A percentile compares a stretch with the other conserved stretches of the same genome.
Evolutionary conservation across 768 basidiomycete genomes (phyloP).

Genomic region (Lanmaoa pseudosensibilis): DNA sequence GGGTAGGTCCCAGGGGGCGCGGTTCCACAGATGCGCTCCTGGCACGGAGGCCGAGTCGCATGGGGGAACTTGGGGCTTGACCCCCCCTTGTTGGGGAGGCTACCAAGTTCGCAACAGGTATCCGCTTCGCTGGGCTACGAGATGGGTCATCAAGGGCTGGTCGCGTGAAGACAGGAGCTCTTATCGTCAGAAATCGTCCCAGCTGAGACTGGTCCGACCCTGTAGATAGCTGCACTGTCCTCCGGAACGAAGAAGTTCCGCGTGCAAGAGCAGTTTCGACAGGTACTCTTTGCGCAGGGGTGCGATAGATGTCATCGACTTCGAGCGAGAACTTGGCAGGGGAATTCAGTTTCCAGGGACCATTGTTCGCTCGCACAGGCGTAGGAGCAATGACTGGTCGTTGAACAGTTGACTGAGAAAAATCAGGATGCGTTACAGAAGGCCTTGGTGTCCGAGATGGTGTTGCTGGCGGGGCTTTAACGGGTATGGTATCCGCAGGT

Average conservation of each 20-base stretch:
- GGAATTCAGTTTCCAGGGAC: conserved; percentile 18
- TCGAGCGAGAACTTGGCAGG: conserved; percentile 37
- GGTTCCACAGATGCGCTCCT: conserved; percentile 40
- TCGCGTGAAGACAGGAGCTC: conserved; percentile 42
- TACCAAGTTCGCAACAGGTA: conserved; percentile 29
- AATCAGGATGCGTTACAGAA: conserved; percentile 14
- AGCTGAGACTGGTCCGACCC: conserved; percentile 21
- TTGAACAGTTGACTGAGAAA: conserved; percentile 22
- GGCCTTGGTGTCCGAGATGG: conserved; percentile 17
- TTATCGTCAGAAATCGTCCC: conserved; percentile 14
- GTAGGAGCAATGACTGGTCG: conserved; percentile 33
- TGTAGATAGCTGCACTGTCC: conserved; percentile 38
- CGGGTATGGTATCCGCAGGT: conserved; percentile 2
- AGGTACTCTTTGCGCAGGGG: conserved; percentile 66
- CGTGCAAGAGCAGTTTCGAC: conserved; percentile 51
- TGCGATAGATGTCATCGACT: conserved; percentile 43
- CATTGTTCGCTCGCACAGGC: conserved; percentile 22
- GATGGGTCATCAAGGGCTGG: conserved; percentile 39
- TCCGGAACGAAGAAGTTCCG: conserved; percentile 51
- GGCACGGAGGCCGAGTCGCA: conserved; percentile 20
- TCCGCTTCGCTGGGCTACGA: conserved; percentile 37
- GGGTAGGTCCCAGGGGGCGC: conserved; percentile 11
- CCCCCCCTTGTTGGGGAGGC: conserved; percentile 26
- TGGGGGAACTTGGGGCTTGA: conserved; percentile 15
- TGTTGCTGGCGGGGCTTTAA: conserved; percentile 25